Evolutionary conservation across 2,329 filamentous ascomycete species (phyloP).

Genomic region (Penicillium decumbens): DNA sequence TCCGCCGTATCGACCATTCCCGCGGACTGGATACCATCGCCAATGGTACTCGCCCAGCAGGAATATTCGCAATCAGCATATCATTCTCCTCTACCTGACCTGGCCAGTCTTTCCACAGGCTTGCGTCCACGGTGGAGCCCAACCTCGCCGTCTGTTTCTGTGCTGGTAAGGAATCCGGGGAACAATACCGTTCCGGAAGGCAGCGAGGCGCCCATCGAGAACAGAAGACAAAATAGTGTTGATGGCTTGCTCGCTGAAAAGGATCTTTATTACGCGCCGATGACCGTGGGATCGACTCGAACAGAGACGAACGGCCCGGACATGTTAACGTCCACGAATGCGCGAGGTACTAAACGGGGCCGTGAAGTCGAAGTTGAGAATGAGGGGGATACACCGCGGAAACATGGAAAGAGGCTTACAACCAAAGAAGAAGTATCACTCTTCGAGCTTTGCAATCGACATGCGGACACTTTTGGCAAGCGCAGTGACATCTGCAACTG

Average conservation of each 20-base stretch:
- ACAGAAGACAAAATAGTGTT: conserved; percentile 5
- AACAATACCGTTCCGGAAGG: conserved; percentile 9
- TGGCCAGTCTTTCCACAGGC: neutral
- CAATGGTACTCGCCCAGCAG: conserved; percentile 9
- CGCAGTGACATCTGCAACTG: conserved; percentile 42
- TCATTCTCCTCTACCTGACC: neutral
- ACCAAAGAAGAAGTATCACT: conserved; percentile 39
- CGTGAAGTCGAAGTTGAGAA: conserved; percentile 11
- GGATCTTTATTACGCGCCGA: conserved; percentile 18
- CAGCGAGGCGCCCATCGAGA: conserved; percentile 17
- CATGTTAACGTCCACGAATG: conserved; percentile 1
- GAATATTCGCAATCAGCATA: conserved; percentile 6
- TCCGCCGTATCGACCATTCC: neutral
- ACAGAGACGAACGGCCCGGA: conserved; percentile 2
- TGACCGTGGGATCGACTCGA: conserved; percentile 7
- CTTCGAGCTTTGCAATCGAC: conserved; percentile 40
- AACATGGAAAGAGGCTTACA: conserved; percentile 39
- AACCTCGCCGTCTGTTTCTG: conserved; percentile 8
- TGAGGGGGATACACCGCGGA: conserved; percentile 22
- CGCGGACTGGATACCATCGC: neutral
- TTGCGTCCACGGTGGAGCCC: conserved; percentile 2
- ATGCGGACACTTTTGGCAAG: conserved; percentile 36
- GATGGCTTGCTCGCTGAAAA: conserved; percentile 5
- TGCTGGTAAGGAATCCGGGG: conserved; percentile 9
- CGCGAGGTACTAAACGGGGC: conserved; percentile 11